A percentile compares a stretch with the other conserved stretches of the same genome.
These are phyloP conservation scores for Diatrype stigma DNA, from an alignment of 2,329 filamentous ascomycete species.

Conservation along the genomic window DNA sequence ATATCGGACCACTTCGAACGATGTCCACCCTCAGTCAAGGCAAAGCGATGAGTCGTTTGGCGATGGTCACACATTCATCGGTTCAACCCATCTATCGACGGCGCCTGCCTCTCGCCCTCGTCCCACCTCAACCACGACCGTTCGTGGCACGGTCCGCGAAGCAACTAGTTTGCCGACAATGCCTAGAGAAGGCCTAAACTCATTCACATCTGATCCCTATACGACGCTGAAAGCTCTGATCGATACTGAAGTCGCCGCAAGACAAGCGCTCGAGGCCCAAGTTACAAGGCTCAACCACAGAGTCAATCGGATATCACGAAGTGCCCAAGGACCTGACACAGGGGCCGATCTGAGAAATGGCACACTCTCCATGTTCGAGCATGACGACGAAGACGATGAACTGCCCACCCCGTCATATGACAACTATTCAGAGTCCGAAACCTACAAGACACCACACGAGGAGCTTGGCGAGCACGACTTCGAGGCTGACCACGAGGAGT, in stretches of 20 bases:
- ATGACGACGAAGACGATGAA: conserved; percentile 38
- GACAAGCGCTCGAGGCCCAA: conserved; percentile 52
- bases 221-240: conserved; percentile 48
- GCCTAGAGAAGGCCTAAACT: conserved; percentile 26
- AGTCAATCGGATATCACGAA: conserved; percentile 41
- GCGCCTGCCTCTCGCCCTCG: conserved; percentile 29
- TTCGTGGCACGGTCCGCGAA: conserved; percentile 46
- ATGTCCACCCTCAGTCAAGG: conserved; percentile 22
- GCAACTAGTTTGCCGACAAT: conserved; percentile 41
- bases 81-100: conserved; percentile 30
- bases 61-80: conserved; percentile 41
- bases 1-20: conserved; percentile 23
- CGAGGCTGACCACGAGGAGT: conserved; percentile 37
- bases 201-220: conserved; percentile 43
- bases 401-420: conserved; percentile 21
- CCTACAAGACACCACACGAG: conserved; percentile 50
- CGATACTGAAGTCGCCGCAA: conserved; percentile 52
- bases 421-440: conserved; percentile 35
- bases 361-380: conserved; percentile 37
- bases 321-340: conserved; percentile 31
- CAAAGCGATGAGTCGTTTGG: conserved; percentile 40
- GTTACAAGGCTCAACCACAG: conserved; percentile 50
- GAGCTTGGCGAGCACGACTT: conserved; percentile 34
- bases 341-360: conserved; percentile 31
- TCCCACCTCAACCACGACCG: conserved; percentile 42